Evolutionary conservation across 2,329 filamentous ascomycete species (phyloP).

Genomic region (Ophiostoma angusticollis): DNA sequence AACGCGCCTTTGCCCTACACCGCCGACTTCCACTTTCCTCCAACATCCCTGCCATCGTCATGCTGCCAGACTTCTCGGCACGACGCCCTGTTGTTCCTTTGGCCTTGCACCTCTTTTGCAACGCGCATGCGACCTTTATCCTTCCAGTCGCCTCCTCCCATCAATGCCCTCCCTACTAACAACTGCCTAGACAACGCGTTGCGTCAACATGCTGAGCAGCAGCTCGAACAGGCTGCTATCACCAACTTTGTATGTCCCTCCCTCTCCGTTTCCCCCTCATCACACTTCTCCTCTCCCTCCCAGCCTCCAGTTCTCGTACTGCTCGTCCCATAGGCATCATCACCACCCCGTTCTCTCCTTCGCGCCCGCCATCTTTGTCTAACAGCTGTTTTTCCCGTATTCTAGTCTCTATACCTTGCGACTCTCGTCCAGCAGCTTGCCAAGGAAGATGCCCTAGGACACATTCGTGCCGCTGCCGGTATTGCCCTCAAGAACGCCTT

Average conservation of each 20-base stretch:
- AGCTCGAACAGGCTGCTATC: slow-evolving; percentile 84
- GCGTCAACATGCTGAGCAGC: slow-evolving; percentile 85
- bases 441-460: slow-evolving; percentile 70
- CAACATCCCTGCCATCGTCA: too few relatives aligned
- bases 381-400: slow-evolving; percentile 6
- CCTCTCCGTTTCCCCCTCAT: slow-evolving; percentile 12
- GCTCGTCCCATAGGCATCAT: background rate
- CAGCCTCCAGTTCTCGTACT: background rate
- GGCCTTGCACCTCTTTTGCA: too few relatives aligned
- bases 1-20: too few relatives aligned
- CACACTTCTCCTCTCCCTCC: background rate
- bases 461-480: slow-evolving; percentile 88
- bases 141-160: too few relatives aligned
- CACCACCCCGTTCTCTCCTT: background rate
- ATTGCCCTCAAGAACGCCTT: slow-evolving; percentile 97
- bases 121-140: too few relatives aligned
- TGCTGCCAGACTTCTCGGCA: too few relatives aligned
- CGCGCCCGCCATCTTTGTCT: background rate
- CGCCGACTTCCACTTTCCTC: too few relatives aligned
- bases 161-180: slow-evolving; percentile 7
- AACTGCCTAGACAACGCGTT: slow-evolving; percentile 62
- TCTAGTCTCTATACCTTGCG: slow-evolving; percentile 76
- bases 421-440: slow-evolving; percentile 89
- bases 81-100: too few relatives aligned
- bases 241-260: slow-evolving; percentile 87